Evolutionary conservation across 192 early-diverging fungal species (phyloP).

Genomic region (Entomortierella beljakovae): DNA sequence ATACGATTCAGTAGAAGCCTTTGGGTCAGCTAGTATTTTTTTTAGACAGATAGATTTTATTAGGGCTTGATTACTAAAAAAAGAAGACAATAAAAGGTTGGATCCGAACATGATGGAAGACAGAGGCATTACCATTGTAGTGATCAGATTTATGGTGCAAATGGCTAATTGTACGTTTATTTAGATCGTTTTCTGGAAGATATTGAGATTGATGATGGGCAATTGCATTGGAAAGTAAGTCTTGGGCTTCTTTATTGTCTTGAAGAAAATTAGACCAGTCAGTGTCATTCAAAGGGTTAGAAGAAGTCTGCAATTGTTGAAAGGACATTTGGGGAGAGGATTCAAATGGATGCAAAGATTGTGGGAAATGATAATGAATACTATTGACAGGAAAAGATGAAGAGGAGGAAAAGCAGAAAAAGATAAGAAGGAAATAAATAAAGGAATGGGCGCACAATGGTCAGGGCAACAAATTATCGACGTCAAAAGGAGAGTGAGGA

Average conservation of each 20-base stretch:
- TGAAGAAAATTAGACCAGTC: slow-evolving; percentile 47
- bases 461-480: background rate
- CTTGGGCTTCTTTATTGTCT: slow-evolving; percentile 54
- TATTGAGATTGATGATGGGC: slow-evolving; percentile 51
- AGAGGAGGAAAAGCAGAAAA: background rate
- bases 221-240: slow-evolving; percentile 55
- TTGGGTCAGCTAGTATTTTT: background rate
- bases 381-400: background rate
- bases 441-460: background rate
- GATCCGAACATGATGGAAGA: too few species aligned
- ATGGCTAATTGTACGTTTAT: slow-evolving; percentile 55
- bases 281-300: slow-evolving; percentile 18
- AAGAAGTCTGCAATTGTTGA: slow-evolving; percentile 8
- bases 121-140: background rate
- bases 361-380: background rate
- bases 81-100: too few species aligned
- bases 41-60: too few species aligned
- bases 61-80: background rate
- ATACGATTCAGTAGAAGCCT: background rate
- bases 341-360: background rate
- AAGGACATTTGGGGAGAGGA: slow-evolving; percentile 17
- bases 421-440: background rate
- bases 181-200: slow-evolving; percentile 47
- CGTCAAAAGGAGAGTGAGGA: background rate
- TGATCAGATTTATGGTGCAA: background rate